Base-by-base conservation (phyloP, 805 yeast genomes). In the Ogataea wickerhamii region DNA sequence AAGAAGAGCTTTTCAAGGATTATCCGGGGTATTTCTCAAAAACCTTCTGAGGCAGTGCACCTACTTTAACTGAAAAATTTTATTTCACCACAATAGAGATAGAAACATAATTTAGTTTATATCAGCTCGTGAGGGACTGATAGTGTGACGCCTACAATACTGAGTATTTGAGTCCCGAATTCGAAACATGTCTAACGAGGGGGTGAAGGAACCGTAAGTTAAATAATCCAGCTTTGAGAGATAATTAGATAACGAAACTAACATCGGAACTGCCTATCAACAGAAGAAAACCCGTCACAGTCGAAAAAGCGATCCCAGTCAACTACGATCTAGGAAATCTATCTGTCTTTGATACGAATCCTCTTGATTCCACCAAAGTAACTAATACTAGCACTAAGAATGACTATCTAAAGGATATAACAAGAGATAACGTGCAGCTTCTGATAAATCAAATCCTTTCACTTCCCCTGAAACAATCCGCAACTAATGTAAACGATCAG, bases 371-470 rank as follows among this genome's bases (percentile, higher is more conserved):
- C 28, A 67, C 68, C 12, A 70, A 76, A 48, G 64, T 87, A 35
- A 65, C 71, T 4, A 74, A 82, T 51, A 70, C 73, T 14, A 56
- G 56, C 27, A 67, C 72, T 30, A 78, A 76, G 53, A 95, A 88
- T 60, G 73, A 67, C 33, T 74, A 82, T 44, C 66, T 93, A 43
- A 69, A 72, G 37, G 65, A 74, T 5, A 68, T 78, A 14, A 78
- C 96, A 25, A 80, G 99, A 67, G 98, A 91, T 56, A 89, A 93
- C 61, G 87, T 86, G 20, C 99, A 93, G 66, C 72, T 91, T 41
- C 70, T 93, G 53, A 79, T 93, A 53, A 89, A 89, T 65, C 98
- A 93, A 67, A 70, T 93, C 18, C 70, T 93, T 41, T 86, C 95
- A 11, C 74, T 88, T 41, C 99, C 99, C 20, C 76, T 88, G 36